These are phyloP conservation scores for Grammothele lineata DNA, from an alignment of 768 basidiomycete species.

Conservation along the genomic window DNA sequence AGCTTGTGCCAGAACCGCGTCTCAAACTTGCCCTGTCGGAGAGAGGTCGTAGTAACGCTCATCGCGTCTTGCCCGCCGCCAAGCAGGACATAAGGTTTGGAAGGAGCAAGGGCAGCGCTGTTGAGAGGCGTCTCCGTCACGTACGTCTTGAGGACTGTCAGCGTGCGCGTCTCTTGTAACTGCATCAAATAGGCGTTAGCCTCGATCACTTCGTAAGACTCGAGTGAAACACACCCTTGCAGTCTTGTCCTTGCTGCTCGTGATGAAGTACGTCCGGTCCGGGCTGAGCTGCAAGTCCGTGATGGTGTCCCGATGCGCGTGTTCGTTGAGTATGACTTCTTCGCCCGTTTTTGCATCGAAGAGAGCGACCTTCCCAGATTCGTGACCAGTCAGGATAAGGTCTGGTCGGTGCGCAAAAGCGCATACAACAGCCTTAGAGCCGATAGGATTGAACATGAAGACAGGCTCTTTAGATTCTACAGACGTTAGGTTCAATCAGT, in stretches of 20 bases:
- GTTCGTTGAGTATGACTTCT: slow-evolving; percentile 77
- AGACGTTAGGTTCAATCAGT: too few relatives aligned
- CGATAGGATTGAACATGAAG: slow-evolving; percentile 80
- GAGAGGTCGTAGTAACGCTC: slow-evolving; percentile 92
- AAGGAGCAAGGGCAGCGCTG: slow-evolving; percentile 82
- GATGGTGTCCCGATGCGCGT: slow-evolving; percentile 81
- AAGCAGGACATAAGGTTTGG: slow-evolving; percentile 84
- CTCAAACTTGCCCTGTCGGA: slow-evolving; percentile 96
- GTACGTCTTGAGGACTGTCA: slow-evolving; percentile 91
- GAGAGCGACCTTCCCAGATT: slow-evolving; percentile 90
- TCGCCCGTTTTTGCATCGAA: slow-evolving; percentile 88
- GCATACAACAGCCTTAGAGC: slow-evolving; percentile 96
- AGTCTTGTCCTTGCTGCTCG: slow-evolving; percentile 94
- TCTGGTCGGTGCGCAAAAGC: slow-evolving; percentile 79
- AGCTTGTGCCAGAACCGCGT: slow-evolving; percentile 97
- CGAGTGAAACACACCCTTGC: slow-evolving; percentile 56
- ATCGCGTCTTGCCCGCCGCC: slow-evolving; percentile 99
- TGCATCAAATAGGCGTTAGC: slow-evolving; percentile 22
- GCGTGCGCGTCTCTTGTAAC: slow-evolving; percentile 86
- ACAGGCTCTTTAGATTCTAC: slow-evolving; percentile 74
- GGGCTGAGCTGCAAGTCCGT: slow-evolving; percentile 90
- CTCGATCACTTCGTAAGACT: too few relatives aligned
- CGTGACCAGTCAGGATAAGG: slow-evolving; percentile 89
- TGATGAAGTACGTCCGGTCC: slow-evolving; percentile 93
- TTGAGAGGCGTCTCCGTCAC: slow-evolving; percentile 93